These are phyloP conservation scores for Pleurotus salmoneostramineus DNA, from an alignment of 768 basidiomycete genomes.

Conservation along the genomic window DNA sequence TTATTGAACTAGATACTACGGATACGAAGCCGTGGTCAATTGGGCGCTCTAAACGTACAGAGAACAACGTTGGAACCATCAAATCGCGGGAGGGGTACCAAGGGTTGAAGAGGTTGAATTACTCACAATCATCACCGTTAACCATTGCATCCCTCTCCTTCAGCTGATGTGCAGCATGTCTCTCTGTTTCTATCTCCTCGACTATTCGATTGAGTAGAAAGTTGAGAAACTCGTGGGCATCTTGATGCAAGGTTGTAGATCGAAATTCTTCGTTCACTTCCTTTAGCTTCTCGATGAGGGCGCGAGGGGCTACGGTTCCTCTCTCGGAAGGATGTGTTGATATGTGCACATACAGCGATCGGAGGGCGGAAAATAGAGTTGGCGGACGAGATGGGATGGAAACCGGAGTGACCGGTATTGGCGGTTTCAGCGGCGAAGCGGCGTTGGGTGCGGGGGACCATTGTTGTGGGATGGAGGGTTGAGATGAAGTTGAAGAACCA, in stretches of 20 bases:
- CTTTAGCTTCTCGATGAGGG: slow-evolving; percentile 92
- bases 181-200: slow-evolving; percentile 85
- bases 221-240: slow-evolving; percentile 97
- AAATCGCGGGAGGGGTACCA: slow-evolving; percentile 4
- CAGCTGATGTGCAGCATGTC: slow-evolving; percentile 23
- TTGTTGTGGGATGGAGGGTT: background rate
- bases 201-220: slow-evolving; percentile 90
- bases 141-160: slow-evolving; percentile 27
- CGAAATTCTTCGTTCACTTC: slow-evolving; percentile 90
- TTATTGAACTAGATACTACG: slow-evolving; percentile 58
- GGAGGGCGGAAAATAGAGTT: slow-evolving; percentile 87
- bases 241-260: slow-evolving; percentile 84
- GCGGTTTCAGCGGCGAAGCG: slow-evolving; percentile 17
- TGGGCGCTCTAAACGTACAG: slow-evolving; percentile 7
- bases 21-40: background rate
- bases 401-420: slow-evolving; percentile 25
- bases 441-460: slow-evolving; percentile 15
- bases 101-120: background rate
- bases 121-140: slow-evolving; percentile 66
- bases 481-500: slow-evolving; percentile 12
- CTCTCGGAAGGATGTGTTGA: slow-evolving; percentile 73
- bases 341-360: slow-evolving; percentile 85
- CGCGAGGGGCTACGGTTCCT: slow-evolving; percentile 85
- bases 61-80: slow-evolving; percentile 1
- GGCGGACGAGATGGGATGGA: slow-evolving; percentile 59